Evolutionary conservation across 2,329 filamentous ascomycete genomes (phyloP), one percentile per base, ranked within the genome.

Genomic region (Paracorniculantispora psalliotae): DNA sequence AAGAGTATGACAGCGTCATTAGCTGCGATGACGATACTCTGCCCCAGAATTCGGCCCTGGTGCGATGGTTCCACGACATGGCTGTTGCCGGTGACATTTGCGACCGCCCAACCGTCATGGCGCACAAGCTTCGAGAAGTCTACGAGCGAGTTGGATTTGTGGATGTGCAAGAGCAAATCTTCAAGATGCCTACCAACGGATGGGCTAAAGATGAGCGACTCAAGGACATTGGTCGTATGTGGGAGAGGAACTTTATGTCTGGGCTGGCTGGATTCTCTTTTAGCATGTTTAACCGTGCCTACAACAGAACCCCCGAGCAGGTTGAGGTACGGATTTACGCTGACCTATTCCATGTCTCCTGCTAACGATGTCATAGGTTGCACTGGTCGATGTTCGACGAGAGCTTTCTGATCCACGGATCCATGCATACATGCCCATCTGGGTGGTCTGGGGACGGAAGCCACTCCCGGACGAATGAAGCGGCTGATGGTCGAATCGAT

Each of bases 151-250:
- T 76, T 1, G 83, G 83, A 0, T 85, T 85, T 62, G 76, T 81
- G 7, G 79, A 85, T 56, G 75, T 85, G 13, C 74, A 78, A 30
- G 75, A 85, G 66, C 72, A 71, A 23, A 65, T 80, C 1, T 81
- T 80, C 67, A 83, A 80, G 66, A 71, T 84, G 39, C 83, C 83
- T 0, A 72, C 80, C 49, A 83, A 81, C 35, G 71, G 73, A 4
- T 85, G 83, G 83, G 73, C 82, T 0, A 78, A 76, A 62, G 72
- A 80, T 49, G 71, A 72, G 43, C 64, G 66, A 21, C 69, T 77
- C 52, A 79, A 76, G 64, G 71, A 75, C 15, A 62, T 81, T 4
- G 79, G 79, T 0, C 70, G 66, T 41, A 71, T 78, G 65, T 79
- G 77, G 78, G 75, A 79, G 65, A 67, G 66, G 19, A 78, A 79